Evolutionary conservation across 768 basidiomycete species (phyloP), one percentile per base, ranked within the genome.

Genomic region (Lanmaoa rubissima): DNA sequence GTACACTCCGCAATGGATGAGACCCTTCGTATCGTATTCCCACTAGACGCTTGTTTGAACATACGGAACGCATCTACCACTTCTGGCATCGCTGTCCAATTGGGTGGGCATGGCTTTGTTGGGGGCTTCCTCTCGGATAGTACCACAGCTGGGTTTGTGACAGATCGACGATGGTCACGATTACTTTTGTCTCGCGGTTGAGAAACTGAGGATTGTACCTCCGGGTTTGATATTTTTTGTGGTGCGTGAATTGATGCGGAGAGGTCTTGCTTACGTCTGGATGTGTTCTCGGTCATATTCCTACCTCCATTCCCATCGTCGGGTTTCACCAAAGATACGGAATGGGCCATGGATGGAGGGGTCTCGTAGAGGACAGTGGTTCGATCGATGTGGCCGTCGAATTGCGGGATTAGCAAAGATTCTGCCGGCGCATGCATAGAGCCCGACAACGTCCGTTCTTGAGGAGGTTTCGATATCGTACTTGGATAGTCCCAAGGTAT

Each of bases 71-170:
- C 53, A 26, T 60, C 50, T 8, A 67, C 53, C 34, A 58, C 65
- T 5, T 55, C 64, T 45, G 61, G 58, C 56, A 65, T 58, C 12
- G 61, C 54, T 38, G 56, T n/a, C 56, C 66, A 65, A 39, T 68
- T 48, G 10, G 63, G 58, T 1, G 50, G 4, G 26, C 17, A 19
- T 21, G 35, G 44, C 12, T 55, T 51, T 3, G 31, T 31, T 24
- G 28, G 13, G 3, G 7, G 28, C 40, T 51, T 35, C 3, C 9
- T 36, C 34, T 57, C 60, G 10, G 38, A 45, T 6, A 24, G 21
- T 24, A 13, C 47, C 14, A 7, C 17, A 13, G 12, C n/a, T 0
- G 36, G 52, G 19, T 16, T 58, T 12, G 58, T 40, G 19, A 49
- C 12, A 5, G 43, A 47, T 12, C 55, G 55, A 24, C 31, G 32